Evolutionary conservation across 78 protist species (phyloP).

Genomic region (Dictyostelium brefeldianum): DNA sequence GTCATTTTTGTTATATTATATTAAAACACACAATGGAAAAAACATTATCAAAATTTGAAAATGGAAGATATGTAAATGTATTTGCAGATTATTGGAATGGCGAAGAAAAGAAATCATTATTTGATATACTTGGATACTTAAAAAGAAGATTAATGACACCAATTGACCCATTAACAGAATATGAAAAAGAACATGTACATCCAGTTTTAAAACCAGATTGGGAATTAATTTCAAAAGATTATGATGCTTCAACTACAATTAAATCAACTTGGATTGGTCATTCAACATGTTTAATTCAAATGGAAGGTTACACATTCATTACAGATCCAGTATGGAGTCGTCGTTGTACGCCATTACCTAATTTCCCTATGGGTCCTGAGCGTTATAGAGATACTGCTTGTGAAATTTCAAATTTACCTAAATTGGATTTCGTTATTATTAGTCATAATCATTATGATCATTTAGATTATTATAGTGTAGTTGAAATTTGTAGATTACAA

Average conservation of each 20-base stretch:
- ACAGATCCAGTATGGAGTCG: constrained; percentile 80
- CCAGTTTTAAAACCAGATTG: constrained; percentile 33
- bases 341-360: constrained; percentile 65
- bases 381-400: constrained; percentile 52
- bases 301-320: constrained; percentile 62
- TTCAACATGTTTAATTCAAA: constrained; percentile 62
- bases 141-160: not conserved
- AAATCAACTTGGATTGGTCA: constrained; percentile 80
- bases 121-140: not conserved
- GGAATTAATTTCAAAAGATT: not conserved
- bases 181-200: constrained; percentile 25
- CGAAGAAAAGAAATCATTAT: not conserved
- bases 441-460: constrained; percentile 83
- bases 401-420: constrained; percentile 54
- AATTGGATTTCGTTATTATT: constrained; percentile 58
- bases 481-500: not conserved
- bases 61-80: constrained; percentile 55
- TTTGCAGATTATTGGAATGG: not conserved
- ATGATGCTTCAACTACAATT: not conserved
- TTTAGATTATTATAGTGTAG: constrained; percentile 26
- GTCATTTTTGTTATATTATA: too few relatives aligned
- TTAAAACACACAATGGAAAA: not conserved
- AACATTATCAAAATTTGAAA: constrained; percentile 8
- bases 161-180: constrained; percentile 34
- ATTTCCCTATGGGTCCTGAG: constrained; percentile 55